Conservation (phyloP, 441 rosid genomes). For the Eruca vesicaria region DNA sequence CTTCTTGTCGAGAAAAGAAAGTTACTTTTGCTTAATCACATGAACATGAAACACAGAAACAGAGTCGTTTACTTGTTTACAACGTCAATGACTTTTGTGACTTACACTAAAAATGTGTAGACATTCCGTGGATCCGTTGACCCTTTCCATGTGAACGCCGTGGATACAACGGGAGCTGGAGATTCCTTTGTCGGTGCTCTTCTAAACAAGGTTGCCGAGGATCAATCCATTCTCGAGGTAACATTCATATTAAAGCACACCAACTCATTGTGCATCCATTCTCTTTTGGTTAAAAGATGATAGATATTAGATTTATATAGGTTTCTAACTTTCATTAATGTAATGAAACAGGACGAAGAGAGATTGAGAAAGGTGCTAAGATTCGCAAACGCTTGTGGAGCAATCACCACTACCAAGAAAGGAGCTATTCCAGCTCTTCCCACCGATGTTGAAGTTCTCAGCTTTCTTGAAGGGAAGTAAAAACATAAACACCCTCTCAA, state of each 20-base stretch:
- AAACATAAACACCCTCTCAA: slow-evolving; percentile 16
- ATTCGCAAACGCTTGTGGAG: slow-evolving; percentile 94
- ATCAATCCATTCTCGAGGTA: slow-evolving; percentile 74
- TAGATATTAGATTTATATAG: background rate
- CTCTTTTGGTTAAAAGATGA: background rate
- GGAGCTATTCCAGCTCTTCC: slow-evolving; percentile 99
- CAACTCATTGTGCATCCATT: background rate
- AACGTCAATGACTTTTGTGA: slow-evolving; percentile 7
- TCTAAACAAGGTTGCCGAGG: slow-evolving; percentile 72
- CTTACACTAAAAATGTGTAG: slow-evolving; percentile 36
- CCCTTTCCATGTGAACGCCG: slow-evolving; percentile 74
- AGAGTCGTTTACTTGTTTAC: slow-evolving; percentile 8
- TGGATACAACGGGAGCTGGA: slow-evolving; percentile 98
- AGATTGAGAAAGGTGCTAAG: slow-evolving; percentile 69
- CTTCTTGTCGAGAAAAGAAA: too few relatives aligned
- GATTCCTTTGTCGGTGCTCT: slow-evolving; percentile 91
- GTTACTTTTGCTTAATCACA: slow-evolving; percentile 25
- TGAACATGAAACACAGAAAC: slow-evolving; percentile 14
- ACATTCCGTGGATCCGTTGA: slow-evolving; percentile 75
- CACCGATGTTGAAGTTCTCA: slow-evolving; percentile 47
- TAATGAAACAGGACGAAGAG: slow-evolving; percentile 53
- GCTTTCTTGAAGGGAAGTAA: slow-evolving; percentile 46
- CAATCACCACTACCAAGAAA: slow-evolving; percentile 93
- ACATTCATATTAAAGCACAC: slow-evolving; percentile 4
- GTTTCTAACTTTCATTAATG: background rate